Percentiles rank a stretch among this genome's conserved stretches.
Conservation (phyloP, 169 alveolate species). For the Besnoitia besnoiti region DNA sequence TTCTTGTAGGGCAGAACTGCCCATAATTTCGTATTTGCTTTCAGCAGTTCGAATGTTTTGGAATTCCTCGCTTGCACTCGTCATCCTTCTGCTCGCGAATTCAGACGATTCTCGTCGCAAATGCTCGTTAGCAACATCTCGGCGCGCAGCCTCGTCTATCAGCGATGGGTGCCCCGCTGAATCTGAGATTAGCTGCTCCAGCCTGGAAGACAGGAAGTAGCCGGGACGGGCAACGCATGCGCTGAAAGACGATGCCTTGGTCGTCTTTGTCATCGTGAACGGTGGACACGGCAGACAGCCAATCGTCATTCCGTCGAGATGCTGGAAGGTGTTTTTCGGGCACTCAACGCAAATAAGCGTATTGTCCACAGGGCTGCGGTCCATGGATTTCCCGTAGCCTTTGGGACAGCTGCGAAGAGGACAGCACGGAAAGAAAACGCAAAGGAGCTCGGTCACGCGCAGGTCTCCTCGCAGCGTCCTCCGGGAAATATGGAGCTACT, state of each 20-base stretch:
- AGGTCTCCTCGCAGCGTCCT: not conserved
- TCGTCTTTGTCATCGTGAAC: slow-evolving; percentile 51
- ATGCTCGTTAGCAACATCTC: not conserved
- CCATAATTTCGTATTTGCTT: not conserved
- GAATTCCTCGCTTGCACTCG: not conserved
- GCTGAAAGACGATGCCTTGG: slow-evolving; percentile 55
- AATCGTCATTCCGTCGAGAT: slow-evolving; percentile 50
- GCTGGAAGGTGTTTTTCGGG: slow-evolving; percentile 67
- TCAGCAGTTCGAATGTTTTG: not conserved
- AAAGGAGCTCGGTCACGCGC: no score
- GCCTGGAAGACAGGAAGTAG: not conserved
- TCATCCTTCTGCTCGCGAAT: not conserved
- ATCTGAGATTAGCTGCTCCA: not conserved
- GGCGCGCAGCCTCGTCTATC: not conserved
- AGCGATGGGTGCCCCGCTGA: not conserved
- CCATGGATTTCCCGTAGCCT: slow-evolving; percentile 52
- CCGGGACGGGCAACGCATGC: slow-evolving; percentile 67
- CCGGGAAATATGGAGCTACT: not conserved
- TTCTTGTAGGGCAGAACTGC: not conserved
- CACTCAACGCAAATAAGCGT: slow-evolving; percentile 49
- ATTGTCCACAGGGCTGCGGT: slow-evolving; percentile 60
- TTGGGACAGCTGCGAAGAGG: slow-evolving; percentile 60
- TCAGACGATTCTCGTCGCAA: no score
- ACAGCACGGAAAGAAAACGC: not conserved
- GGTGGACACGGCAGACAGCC: slow-evolving; percentile 67